Conservation (phyloP, 108 stramenopile species). For the Nannochloropsis salina region DNA sequence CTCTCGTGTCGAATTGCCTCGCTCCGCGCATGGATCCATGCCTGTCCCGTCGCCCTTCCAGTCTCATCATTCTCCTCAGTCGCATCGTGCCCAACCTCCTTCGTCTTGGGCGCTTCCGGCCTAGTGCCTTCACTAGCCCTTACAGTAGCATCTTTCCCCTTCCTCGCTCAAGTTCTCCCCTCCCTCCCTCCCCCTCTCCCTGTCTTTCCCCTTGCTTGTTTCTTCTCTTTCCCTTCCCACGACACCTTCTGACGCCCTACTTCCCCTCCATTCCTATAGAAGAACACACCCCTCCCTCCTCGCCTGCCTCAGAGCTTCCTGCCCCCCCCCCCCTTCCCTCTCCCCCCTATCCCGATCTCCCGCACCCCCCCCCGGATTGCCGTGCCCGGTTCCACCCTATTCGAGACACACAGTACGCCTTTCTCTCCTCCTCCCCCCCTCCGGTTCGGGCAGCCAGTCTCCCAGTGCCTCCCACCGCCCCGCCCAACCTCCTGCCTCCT, state of each 20-base stretch:
- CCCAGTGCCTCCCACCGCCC: neutral
- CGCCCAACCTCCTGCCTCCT: neutral
- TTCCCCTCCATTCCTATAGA: neutral
- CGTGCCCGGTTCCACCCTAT: neutral
- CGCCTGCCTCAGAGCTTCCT: neutral
- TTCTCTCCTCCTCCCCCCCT: neutral
- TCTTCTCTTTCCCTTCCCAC: neutral
- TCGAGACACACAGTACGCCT: neutral
- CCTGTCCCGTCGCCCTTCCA: neutral
- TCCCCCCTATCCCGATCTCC: neutral
- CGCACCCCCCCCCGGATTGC: neutral
- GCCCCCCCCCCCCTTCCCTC: neutral
- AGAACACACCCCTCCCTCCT: too few species aligned
- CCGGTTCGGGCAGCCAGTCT: too few species aligned
- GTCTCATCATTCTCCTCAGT: neutral
- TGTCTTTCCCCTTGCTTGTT: neutral
- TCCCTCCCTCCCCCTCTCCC: slow-evolving; percentile 12
- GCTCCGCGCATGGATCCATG: neutral
- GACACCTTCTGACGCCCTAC: neutral
- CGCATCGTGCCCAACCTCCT: neutral
- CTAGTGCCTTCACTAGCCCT: neutral
- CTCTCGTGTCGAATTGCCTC: neutral
- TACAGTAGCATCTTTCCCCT: neutral
- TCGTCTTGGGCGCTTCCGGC: neutral
- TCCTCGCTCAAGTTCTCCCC: neutral